phyloP scores from a whole-genome alignment of 2,329 filamentous ascomycete genomes.

The Sodiomyces alkalinus region DNA sequence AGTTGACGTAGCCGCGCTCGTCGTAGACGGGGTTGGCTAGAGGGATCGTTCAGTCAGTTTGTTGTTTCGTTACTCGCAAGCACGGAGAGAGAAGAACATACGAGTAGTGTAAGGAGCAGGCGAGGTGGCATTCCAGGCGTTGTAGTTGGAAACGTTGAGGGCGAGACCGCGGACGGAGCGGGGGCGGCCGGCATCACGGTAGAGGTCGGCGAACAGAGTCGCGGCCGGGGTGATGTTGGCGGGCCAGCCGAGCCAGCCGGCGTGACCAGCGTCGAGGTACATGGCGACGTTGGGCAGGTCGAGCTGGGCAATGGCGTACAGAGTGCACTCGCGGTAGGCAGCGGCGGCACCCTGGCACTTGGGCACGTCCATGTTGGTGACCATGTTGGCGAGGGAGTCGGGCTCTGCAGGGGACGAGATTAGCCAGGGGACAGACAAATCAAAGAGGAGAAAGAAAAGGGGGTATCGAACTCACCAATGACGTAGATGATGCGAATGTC shows the following conservation, averaged over 20 bases:
- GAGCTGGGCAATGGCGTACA: conserved; percentile 34
- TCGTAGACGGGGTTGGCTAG: conserved; percentile 33
- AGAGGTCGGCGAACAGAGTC: conserved; percentile 28
- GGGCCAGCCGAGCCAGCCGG: conserved; percentile 43
- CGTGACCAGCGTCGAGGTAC: conserved; percentile 41
- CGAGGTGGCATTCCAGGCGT: conserved; percentile 25
- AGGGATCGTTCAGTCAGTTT: conserved; percentile 12
- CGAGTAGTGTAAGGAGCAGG: conserved; percentile 28
- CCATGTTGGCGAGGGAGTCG: conserved; percentile 42
- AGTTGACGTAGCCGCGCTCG: conserved; percentile 40
- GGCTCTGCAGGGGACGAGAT: conserved; percentile 27
- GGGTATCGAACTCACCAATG: conserved; percentile 20
- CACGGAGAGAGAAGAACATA: conserved; percentile 5
- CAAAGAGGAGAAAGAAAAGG: conserved; percentile 4
- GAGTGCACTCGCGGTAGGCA: conserved; percentile 32
- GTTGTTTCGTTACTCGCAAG: background rate
- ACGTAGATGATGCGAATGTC: conserved; percentile 28
- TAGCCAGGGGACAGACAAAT: conserved; percentile 9
- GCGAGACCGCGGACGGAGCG: conserved; percentile 35
- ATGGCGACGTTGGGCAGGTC: conserved; percentile 40
- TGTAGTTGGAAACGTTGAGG: conserved; percentile 41
- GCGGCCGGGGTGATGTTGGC: conserved; percentile 36
- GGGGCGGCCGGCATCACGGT: conserved; percentile 33
- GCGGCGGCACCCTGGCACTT: conserved; percentile 27
- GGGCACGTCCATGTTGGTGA: conserved; percentile 27